A percentile compares a stretch with the other conserved stretches of the same genome.
Conservation (phyloP, 192 early-diverging fungal genomes). For the Coemansia sp. region DNA sequence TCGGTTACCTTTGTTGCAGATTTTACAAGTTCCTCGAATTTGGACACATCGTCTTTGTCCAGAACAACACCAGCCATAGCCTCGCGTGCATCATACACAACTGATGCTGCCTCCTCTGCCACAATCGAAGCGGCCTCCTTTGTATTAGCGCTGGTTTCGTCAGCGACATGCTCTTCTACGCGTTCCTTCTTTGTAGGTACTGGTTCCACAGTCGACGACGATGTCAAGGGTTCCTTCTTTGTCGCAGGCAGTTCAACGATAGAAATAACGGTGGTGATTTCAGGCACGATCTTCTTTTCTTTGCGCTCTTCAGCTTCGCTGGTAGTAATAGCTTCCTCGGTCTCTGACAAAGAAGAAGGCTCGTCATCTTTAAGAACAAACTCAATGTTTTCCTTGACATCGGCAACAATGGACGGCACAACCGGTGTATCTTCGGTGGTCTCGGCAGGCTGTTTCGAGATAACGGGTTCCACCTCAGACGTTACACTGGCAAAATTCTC, state of each 20-base stretch:
- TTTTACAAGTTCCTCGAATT: slow-evolving; percentile 38
- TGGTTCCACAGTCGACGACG: slow-evolving; percentile 4
- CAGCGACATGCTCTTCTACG: background rate
- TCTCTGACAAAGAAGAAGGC: slow-evolving; percentile 2
- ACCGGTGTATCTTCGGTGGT: too few relatives aligned
- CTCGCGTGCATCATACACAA: slow-evolving; percentile 40
- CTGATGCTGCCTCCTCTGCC: slow-evolving; percentile 46
- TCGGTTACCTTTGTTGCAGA: slow-evolving; percentile 25
- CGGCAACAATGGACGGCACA: too few relatives aligned
- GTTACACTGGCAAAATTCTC: background rate
- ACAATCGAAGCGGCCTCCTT: background rate
- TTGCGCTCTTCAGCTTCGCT: background rate
- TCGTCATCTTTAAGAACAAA: background rate
- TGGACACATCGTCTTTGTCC: slow-evolving; percentile 22
- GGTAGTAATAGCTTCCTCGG: background rate
- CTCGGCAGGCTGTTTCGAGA: background rate
- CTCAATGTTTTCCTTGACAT: background rate
- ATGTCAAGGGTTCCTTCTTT: background rate
- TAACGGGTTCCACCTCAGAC: background rate
- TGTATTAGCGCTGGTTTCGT: background rate
- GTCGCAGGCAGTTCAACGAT: background rate
- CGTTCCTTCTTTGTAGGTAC: background rate
- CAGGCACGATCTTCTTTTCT: background rate
- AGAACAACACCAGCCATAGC: slow-evolving; percentile 40
- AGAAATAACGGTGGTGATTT: background rate